Evolutionary conservation across 805 yeast species (phyloP), one percentile per base, ranked within the genome.

Genomic region (Tanozyma kutaoensis): DNA sequence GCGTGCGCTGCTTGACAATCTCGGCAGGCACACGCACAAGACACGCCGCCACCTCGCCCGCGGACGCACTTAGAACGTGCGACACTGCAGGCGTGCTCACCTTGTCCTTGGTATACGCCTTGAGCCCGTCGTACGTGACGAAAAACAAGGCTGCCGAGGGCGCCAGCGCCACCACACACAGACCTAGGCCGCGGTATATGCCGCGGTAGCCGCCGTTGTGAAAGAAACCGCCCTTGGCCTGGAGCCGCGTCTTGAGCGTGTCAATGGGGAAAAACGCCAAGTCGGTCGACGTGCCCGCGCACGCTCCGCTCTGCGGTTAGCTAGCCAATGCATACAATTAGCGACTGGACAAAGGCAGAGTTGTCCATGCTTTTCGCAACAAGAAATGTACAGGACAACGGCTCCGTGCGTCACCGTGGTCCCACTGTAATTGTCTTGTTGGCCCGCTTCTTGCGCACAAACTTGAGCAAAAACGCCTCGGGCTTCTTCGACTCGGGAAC

Each of bases 221-320:
- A 49, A 84, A 81, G 43, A 91, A 88, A 1, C 98, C 98, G 20
- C 95, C 95, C 45, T 73, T 73, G 13, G 98, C 97, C 50, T 91
- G 99, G 11, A 91, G 58, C 31, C 99, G 62, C 0, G 99, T 91
- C 54, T 91, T 91, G 30, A 91, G 42, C 1, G 99, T 91, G 43
- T 91, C 99, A 22, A 91, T 82, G 10, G 99, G 98, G 59, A 88
- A 91, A 52, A 91, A 91, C 3, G 78, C 84, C 21, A 91, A 60
- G 54, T 91, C 99, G 1, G 96, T 86, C 5, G 93, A 76, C 2
- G 95, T 91, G 11, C 99, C 99, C 5, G 98, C 95, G 32, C 91
- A 76, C 6, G 81, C 98, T 21, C 98, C 98, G 43, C 86, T 74
- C 66, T n/a, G n/a, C n/a, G n/a, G n/a, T n/a, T n/a, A n/a, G n/a